Conservation (phyloP, 2,329 filamentous ascomycete genomes). For the Talaromyces sp. region DNA sequence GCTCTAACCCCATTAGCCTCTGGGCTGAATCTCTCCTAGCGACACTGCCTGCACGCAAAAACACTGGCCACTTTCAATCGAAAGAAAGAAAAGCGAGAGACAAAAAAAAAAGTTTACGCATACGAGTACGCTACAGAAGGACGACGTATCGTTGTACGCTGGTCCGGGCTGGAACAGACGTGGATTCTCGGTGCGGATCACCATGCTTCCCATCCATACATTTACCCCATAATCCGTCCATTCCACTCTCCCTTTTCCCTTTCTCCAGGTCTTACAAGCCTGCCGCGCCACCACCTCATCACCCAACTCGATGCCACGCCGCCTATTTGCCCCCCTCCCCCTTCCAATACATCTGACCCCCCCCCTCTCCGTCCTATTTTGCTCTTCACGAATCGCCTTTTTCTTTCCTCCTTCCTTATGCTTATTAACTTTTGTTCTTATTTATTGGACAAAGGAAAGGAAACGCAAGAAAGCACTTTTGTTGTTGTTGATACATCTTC, state of each 20-base stretch:
- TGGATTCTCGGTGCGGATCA: conserved; percentile 1
- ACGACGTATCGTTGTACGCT: background rate
- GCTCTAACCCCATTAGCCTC: conserved; percentile 17
- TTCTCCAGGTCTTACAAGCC: conserved; percentile 18
- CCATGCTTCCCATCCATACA: background rate
- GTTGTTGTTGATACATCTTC: background rate
- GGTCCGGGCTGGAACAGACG: background rate
- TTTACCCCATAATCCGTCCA: conserved; percentile 12
- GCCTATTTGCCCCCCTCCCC: conserved; percentile 20
- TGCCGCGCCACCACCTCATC: conserved; percentile 17
- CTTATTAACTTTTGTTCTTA: background rate
- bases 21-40: conserved; percentile 20
- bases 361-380: conserved; percentile 17
- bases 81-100: background rate
- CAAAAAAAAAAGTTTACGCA: background rate
- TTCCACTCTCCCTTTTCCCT: background rate
- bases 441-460: background rate
- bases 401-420: conserved; percentile 13
- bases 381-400: conserved; percentile 9
- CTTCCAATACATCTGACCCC: conserved; percentile 15
- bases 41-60: conserved; percentile 14
- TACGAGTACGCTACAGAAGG: background rate
- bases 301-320: conserved; percentile 19
- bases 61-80: background rate
- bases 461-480: background rate